Evolutionary conservation across 176 grass and related monocot genomes (phyloP).

Genomic region (Luzula sylvatica): DNA sequence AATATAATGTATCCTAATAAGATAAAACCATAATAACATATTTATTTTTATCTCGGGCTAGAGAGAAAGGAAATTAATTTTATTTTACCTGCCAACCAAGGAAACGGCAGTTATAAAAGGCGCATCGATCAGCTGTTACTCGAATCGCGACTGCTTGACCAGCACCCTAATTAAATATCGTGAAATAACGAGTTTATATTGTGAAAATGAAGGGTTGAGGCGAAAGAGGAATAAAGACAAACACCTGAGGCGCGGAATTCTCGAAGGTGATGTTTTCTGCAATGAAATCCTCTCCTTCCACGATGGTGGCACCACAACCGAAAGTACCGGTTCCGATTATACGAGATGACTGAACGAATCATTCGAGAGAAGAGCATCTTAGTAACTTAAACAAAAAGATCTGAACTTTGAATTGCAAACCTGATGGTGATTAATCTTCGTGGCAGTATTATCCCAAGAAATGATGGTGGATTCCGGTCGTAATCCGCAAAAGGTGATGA

Average conservation of each 20-base stretch:
- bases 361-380: background rate
- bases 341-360: slow-evolving; percentile 41
- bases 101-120: slow-evolving; percentile 89
- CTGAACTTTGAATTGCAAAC: slow-evolving; percentile 41
- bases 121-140: slow-evolving; percentile 83
- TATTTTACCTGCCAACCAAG: slow-evolving; percentile 78
- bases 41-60: background rate
- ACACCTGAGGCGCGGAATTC: slow-evolving; percentile 84
- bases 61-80: background rate
- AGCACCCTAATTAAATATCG: slow-evolving; percentile 47
- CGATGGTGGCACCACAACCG: slow-evolving; percentile 63
- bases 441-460: slow-evolving; percentile 85
- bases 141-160: slow-evolving; percentile 83
- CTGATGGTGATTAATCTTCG: slow-evolving; percentile 72
- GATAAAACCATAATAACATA: background rate
- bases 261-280: slow-evolving; percentile 96
- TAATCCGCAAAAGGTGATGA: slow-evolving; percentile 63
- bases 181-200: slow-evolving; percentile 8
- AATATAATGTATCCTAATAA: slow-evolving; percentile 78
- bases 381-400: background rate
- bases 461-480: slow-evolving; percentile 63
- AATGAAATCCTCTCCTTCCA: slow-evolving; percentile 90
- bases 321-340: slow-evolving; percentile 92
- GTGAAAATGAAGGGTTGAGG: slow-evolving; percentile 2
- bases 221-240: slow-evolving; percentile 1